Evolutionary conservation across 1,284 basidiomycete species (phyloP).

Genomic region (Tilletia walkeri): DNA sequence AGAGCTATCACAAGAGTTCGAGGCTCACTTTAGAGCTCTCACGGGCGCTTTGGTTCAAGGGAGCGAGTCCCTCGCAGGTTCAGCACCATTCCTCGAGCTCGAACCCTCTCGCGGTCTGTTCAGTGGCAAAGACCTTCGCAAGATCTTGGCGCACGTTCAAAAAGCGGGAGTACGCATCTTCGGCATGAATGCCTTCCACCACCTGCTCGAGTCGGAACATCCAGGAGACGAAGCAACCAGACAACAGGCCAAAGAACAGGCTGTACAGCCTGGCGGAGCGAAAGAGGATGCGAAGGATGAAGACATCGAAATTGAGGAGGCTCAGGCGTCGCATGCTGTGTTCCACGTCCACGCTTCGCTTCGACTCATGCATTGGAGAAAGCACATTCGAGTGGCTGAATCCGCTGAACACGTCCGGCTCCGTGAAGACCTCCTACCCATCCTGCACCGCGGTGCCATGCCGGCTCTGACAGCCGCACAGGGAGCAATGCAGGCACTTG

Average conservation of each 20-base stretch:
- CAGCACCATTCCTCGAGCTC: not conserved
- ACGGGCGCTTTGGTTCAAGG: not conserved
- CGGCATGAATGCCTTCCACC: slow-evolving; percentile 43
- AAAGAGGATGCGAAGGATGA: slow-evolving; percentile 50
- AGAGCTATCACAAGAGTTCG: not conserved
- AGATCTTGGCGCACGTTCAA: not conserved
- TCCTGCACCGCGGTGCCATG: slow-evolving; percentile 59
- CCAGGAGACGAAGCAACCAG: not conserved
- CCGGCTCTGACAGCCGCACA: slow-evolving; percentile 58
- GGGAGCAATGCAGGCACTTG: slow-evolving; percentile 55
- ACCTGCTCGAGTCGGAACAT: slow-evolving; percentile 40
- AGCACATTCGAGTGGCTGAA: slow-evolving; percentile 57
- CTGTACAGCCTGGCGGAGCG: not conserved
- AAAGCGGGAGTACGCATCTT: not conserved
- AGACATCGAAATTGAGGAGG: slow-evolving; percentile 3
- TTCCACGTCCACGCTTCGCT: slow-evolving; percentile 45
- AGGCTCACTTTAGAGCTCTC: not conserved
- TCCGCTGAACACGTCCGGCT: slow-evolving; percentile 58
- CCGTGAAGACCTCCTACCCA: slow-evolving; percentile 60
- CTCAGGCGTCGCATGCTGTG: not conserved
- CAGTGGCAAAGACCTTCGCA: slow-evolving; percentile 6
- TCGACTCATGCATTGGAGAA: slow-evolving; percentile 51
- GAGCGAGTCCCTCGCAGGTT: not conserved
- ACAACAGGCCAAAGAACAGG: slow-evolving; percentile 16
- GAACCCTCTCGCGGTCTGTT: slow-evolving; percentile 8